These are phyloP conservation scores for Mitragyna speciosa DNA, from an alignment of 257 asterid genomes.

Conservation along the genomic window DNA sequence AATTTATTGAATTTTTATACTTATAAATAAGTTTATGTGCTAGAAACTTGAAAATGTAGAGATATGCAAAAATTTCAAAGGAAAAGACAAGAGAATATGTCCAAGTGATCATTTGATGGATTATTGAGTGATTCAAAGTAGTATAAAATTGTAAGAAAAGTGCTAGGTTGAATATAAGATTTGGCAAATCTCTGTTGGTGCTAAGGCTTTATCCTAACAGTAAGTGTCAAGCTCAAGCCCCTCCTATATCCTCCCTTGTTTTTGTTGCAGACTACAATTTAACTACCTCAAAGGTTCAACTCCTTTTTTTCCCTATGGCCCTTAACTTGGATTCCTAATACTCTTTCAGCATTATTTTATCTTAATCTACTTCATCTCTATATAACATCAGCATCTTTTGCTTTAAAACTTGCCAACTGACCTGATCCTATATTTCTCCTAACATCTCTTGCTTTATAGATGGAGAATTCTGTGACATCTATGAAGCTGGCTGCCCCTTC, in stretches of 20 bases:
- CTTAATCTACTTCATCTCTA: constrained; percentile 22
- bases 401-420: constrained; percentile 16
- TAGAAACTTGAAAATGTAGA: background rate
- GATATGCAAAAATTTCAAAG: background rate
- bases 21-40: background rate
- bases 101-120: constrained; percentile 6
- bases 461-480: constrained; percentile 20
- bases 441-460: background rate
- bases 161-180: constrained; percentile 37
- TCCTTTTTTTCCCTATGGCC: constrained; percentile 18
- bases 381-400: constrained; percentile 23
- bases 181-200: constrained; percentile 42
- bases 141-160: background rate
- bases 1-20: too few species aligned
- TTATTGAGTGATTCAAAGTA: constrained; percentile 15
- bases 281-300: constrained; percentile 42
- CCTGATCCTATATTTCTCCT: background rate
- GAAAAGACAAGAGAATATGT: constrained; percentile 6
- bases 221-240: constrained; percentile 35
- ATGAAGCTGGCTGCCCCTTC: constrained; percentile 1
- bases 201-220: constrained; percentile 28
- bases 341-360: constrained; percentile 16
- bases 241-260: constrained; percentile 16
- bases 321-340: constrained; percentile 38
- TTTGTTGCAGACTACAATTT: constrained; percentile 37